phyloP scores from a whole-genome alignment of 768 basidiomycete genomes.

The Boletus rubescentipes region DNA sequence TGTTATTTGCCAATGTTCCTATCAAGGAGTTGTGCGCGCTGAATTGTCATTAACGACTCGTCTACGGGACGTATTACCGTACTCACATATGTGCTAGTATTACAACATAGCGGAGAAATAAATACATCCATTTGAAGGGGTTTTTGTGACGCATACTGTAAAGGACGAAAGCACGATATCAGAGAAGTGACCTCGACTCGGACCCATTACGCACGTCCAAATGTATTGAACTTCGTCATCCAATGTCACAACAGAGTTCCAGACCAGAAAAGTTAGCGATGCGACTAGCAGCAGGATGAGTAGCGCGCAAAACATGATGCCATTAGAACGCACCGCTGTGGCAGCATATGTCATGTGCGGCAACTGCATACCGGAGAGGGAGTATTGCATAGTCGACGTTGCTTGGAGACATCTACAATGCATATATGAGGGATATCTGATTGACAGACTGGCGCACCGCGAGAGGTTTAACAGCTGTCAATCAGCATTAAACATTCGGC shows the following conservation, averaged over 20 bases:
- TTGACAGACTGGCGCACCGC: too few species aligned
- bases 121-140: slow-evolving; percentile 31
- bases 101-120: slow-evolving; percentile 28
- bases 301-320: neutral
- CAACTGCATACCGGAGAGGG: neutral
- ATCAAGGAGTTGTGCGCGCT: slow-evolving; percentile 15
- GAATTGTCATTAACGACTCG: neutral
- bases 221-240: slow-evolving; percentile 21
- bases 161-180: neutral
- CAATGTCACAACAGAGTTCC: slow-evolving; percentile 12
- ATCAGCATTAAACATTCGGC: too few species aligned
- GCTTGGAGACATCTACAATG: neutral
- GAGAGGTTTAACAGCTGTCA: too few species aligned
- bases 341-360: slow-evolving; percentile 9
- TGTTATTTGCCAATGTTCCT: slow-evolving; percentile 7
- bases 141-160: slow-evolving; percentile 23
- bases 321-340: slow-evolving; percentile 7
- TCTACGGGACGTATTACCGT: neutral
- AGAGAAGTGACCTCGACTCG: neutral
- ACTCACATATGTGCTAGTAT: slow-evolving; percentile 24
- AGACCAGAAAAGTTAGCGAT: slow-evolving; percentile 13
- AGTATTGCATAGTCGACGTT: neutral
- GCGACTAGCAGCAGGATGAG: slow-evolving; percentile 13
- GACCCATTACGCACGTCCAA: slow-evolving; percentile 19
- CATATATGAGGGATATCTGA: too few species aligned